Conservation (phyloP, 495 filamentous ascomycete species). For the Talaromyces liani region DNA sequence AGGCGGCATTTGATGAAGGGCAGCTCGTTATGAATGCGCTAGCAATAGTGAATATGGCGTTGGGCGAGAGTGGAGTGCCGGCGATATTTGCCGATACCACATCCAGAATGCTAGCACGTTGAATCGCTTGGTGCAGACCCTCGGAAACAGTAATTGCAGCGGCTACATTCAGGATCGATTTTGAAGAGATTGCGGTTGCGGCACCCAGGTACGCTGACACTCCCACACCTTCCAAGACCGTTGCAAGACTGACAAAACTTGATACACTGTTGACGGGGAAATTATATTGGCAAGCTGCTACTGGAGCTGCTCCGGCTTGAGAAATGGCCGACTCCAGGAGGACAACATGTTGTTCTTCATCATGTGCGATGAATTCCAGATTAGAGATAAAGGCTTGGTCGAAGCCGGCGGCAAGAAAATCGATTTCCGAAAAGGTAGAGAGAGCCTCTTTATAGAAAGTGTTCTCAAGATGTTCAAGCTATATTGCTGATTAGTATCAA, state of each 20-base stretch:
- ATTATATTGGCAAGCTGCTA: slow-evolving; percentile 44
- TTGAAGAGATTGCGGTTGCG: slow-evolving; percentile 46
- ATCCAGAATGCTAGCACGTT: slow-evolving; percentile 42
- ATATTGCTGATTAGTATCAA: neutral
- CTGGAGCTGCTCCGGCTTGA: slow-evolving; percentile 17
- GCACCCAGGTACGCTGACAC: slow-evolving; percentile 56
- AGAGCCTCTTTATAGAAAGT: slow-evolving; percentile 49
- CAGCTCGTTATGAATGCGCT: slow-evolving; percentile 51
- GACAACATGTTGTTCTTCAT: slow-evolving; percentile 51
- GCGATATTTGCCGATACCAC: slow-evolving; percentile 49
- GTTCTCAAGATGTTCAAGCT: slow-evolving; percentile 32
- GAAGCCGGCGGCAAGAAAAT: slow-evolving; percentile 48
- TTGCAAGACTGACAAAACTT: slow-evolving; percentile 43
- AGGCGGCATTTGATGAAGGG: slow-evolving; percentile 42
- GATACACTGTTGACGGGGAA: slow-evolving; percentile 44
- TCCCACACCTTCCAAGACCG: slow-evolving; percentile 51
- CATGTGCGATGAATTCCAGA: slow-evolving; percentile 39
- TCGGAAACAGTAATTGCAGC: slow-evolving; percentile 57
- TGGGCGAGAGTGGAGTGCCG: slow-evolving; percentile 47
- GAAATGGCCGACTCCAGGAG: slow-evolving; percentile 47
- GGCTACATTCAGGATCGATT: slow-evolving; percentile 49
- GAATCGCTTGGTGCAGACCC: slow-evolving; percentile 51
- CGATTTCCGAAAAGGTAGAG: slow-evolving; percentile 41
- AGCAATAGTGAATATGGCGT: slow-evolving; percentile 56
- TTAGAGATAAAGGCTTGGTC: slow-evolving; percentile 42